Percentiles rank a stretch among this genome's conserved stretches.
phyloP scores from a whole-genome alignment of 805 yeast species.

The Ogataea allantospora region DNA sequence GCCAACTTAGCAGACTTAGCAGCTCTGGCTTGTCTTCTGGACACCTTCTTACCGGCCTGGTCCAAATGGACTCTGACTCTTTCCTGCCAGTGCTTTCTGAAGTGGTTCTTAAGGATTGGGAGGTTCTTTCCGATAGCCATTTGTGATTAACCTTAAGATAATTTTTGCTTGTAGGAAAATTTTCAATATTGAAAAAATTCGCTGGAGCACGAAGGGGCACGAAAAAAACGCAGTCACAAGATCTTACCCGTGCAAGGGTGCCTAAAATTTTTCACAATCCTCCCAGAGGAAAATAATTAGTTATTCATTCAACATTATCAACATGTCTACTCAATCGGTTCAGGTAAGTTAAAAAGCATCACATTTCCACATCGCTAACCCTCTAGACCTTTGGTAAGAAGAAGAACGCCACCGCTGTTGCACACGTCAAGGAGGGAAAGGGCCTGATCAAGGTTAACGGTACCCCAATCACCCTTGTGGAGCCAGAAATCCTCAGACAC shows the following conservation, averaged over 20 bases:
- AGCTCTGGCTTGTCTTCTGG: slow-evolving; percentile 94
- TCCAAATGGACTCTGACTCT: slow-evolving; percentile 99
- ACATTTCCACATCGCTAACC: slow-evolving; percentile 21
- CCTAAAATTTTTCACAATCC: slow-evolving; percentile 13
- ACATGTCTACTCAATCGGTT: slow-evolving; percentile 64
- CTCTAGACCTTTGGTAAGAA: slow-evolving; percentile 97
- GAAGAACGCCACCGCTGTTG: slow-evolving; percentile 99
- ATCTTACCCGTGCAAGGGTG: slow-evolving; percentile 13
- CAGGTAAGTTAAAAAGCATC: slow-evolving; percentile 60
- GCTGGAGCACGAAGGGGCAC: slow-evolving; percentile 3
- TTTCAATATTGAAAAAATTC: slow-evolving; percentile 9
- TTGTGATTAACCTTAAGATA: slow-evolving; percentile 10
- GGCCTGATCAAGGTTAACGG: slow-evolving; percentile 99
- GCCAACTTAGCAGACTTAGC: slow-evolving; percentile 92
- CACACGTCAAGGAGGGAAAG: slow-evolving; percentile 98
- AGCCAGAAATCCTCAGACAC: slow-evolving; percentile 99
- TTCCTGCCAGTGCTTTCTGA: slow-evolving; percentile 99
- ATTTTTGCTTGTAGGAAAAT: slow-evolving; percentile 10
- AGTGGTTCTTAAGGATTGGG: slow-evolving; percentile 99
- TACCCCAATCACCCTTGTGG: slow-evolving; percentile 97
- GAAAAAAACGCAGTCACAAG: slow-evolving; percentile 13
- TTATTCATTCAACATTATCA: slow-evolving; percentile 15
- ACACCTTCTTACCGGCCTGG: slow-evolving; percentile 99
- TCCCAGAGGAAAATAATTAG: slow-evolving; percentile 8
- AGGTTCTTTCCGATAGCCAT: slow-evolving; percentile 96